Conservation (phyloP, 257 asterid species). For the Solanum tacnaense region DNA sequence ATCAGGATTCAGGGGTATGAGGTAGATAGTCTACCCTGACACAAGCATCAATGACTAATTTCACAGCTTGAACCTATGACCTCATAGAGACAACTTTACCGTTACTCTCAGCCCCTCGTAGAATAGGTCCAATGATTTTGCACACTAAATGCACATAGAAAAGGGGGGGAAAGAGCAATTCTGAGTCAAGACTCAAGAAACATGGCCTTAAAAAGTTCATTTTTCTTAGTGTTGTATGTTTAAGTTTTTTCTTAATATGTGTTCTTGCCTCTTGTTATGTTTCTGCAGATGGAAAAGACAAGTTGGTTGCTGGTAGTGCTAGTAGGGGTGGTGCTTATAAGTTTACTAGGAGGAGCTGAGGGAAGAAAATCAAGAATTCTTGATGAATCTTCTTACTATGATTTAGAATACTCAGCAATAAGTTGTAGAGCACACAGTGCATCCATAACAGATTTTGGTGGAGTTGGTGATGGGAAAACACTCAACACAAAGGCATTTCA, state of each 20-base stretch:
- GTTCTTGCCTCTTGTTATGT: neutral
- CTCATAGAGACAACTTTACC: neutral
- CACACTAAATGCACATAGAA: neutral
- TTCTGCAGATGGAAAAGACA: constrained; percentile 2
- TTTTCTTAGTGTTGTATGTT: neutral
- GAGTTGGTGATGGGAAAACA: constrained; percentile 24
- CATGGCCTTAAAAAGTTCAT: neutral
- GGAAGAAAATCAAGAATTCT: constrained; percentile 2
- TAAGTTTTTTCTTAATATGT: neutral
- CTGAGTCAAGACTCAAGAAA: neutral
- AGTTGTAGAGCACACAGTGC: constrained; percentile 15
- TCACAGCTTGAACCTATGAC: neutral
- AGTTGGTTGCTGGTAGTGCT: neutral
- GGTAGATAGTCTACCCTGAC: neutral
- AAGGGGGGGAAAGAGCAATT: neutral
- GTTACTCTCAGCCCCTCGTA: neutral
- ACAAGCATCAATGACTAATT: neutral
- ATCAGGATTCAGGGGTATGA: neutral
- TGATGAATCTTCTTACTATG: constrained; percentile 1
- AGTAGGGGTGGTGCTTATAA: neutral
- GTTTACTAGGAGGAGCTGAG: neutral
- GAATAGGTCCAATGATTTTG: neutral
- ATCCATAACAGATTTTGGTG: constrained; percentile 20
- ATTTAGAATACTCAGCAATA: constrained; percentile 9
- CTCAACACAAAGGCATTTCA: constrained; percentile 21